Evolutionary conservation across 2,329 filamentous ascomycete species (phyloP).

Genomic region (Cercospora janseana): DNA sequence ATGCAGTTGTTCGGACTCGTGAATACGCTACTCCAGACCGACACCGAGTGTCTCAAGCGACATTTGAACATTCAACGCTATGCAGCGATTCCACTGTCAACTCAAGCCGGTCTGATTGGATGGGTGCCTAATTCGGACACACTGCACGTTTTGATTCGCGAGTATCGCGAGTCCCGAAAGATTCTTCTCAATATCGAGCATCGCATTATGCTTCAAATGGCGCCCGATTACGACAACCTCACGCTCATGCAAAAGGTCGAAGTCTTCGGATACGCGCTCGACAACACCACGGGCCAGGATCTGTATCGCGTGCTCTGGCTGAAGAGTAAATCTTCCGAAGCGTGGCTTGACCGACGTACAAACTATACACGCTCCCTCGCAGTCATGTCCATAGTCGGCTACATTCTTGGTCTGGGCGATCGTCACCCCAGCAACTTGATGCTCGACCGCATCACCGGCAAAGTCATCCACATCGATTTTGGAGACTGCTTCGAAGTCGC

Average conservation of each 20-base stretch:
- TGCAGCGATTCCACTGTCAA: conserved; percentile 93
- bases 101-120: conserved; percentile 89
- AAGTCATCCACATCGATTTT: conserved; percentile 98
- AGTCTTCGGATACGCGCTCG: conserved; percentile 96
- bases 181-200: conserved; percentile 99
- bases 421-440: conserved; percentile 97
- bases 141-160: conserved; percentile 90
- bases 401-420: conserved; percentile 94
- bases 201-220: conserved; percentile 99
- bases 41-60: conserved; percentile 94
- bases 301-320: conserved; percentile 97
- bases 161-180: conserved; percentile 95
- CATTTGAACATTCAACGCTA: conserved; percentile 96
- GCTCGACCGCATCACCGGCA: conserved; percentile 92
- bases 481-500: conserved; percentile 99
- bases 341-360: conserved; percentile 96
- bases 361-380: conserved; percentile 96
- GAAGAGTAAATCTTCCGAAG: conserved; percentile 96
- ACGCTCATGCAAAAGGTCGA: conserved; percentile 99
- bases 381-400: conserved; percentile 99
- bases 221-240: conserved; percentile 96
- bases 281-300: conserved; percentile 98
- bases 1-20: conserved; percentile 99
- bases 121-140: conserved; percentile 99
- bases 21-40: conserved; percentile 90